Evolutionary conservation across 768 basidiomycete genomes (phyloP).

Genomic region (Tylopilus rubrobrunneus): DNA sequence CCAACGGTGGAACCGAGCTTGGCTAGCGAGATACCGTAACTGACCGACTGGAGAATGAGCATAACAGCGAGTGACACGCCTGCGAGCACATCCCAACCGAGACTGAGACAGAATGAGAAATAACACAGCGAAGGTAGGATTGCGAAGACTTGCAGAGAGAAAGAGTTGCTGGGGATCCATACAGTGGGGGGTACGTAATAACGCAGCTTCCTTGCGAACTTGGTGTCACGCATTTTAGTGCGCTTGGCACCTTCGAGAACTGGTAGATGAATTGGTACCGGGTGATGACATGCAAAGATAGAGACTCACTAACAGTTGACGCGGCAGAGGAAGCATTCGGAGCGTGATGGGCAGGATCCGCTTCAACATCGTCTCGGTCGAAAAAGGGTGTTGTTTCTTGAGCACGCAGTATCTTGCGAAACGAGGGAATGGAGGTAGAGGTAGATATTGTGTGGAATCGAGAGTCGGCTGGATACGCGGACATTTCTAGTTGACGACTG

Average conservation of each 20-base stretch:
- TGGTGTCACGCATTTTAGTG: too few relatives aligned
- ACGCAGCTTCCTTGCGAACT: slow-evolving; percentile 47
- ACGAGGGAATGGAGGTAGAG: slow-evolving; percentile 25
- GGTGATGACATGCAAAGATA: too few relatives aligned
- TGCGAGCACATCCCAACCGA: slow-evolving; percentile 75
- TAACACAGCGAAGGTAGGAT: background rate
- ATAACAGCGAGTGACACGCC: too few relatives aligned
- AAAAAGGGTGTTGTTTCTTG: slow-evolving; percentile 25
- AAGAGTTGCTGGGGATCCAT: slow-evolving; percentile 82
- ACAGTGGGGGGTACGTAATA: slow-evolving; percentile 76
- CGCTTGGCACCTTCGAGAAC: slow-evolving; percentile 10
- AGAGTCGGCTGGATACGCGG: slow-evolving; percentile 2
- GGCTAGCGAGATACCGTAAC: slow-evolving; percentile 86
- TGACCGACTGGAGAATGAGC: slow-evolving; percentile 84
- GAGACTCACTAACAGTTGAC: slow-evolving; percentile 19
- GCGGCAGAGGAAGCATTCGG: slow-evolving; percentile 10
- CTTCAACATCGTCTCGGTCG: slow-evolving; percentile 24
- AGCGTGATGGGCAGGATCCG: too few relatives aligned
- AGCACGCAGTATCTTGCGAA: too few relatives aligned
- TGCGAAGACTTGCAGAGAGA: too few relatives aligned
- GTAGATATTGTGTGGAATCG: slow-evolving; percentile 24
- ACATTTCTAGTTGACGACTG: slow-evolving; percentile 10
- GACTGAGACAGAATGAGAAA: slow-evolving; percentile 30
- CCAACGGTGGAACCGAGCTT: slow-evolving; percentile 82
- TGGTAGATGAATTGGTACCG: background rate